These are phyloP conservation scores for Yarrowia keelungensis DNA, from an alignment of 805 yeast species.

Conservation along the genomic window DNA sequence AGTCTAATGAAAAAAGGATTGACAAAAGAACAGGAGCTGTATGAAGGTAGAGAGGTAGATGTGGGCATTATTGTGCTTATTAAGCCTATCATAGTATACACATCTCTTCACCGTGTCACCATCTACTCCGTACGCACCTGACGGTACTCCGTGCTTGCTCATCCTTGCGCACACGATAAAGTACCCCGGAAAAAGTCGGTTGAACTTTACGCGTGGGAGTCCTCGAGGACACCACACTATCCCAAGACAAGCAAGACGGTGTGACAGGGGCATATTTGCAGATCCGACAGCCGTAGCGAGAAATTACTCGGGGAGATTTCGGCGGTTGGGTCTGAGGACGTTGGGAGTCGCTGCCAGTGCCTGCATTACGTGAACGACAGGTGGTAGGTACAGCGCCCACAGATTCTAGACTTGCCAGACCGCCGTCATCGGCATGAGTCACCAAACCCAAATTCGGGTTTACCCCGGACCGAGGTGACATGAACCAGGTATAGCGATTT, in stretches of 20 bases:
- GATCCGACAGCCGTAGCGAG: background rate
- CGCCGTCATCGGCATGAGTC: conserved; percentile 38
- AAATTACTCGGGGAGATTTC: background rate
- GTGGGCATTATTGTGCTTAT: no score
- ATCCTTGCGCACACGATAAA: conserved; percentile 5
- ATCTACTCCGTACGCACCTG: no score
- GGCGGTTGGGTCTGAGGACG: background rate
- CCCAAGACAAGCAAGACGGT: no score
- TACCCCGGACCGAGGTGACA: conserved; percentile 39
- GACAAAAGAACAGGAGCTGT: no score
- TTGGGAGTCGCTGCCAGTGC: no score
- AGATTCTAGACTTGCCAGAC: background rate
- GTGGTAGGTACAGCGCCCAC: no score
- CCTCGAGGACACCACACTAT: no score
- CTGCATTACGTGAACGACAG: no score
- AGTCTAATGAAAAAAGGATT: no score
- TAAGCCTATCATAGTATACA: no score
- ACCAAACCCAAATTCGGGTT: conserved; percentile 34
- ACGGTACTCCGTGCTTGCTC: no score
- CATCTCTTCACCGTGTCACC: background rate
- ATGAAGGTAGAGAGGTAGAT: no score
- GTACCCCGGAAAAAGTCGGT: conserved; percentile 39
- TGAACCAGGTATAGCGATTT: conserved; percentile 3
- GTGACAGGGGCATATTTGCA: background rate
- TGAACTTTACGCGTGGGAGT: conserved; percentile 12